Evolutionary conservation across 2,329 filamentous ascomycete genomes (phyloP).

Genomic region (Alternaria brassicae): DNA sequence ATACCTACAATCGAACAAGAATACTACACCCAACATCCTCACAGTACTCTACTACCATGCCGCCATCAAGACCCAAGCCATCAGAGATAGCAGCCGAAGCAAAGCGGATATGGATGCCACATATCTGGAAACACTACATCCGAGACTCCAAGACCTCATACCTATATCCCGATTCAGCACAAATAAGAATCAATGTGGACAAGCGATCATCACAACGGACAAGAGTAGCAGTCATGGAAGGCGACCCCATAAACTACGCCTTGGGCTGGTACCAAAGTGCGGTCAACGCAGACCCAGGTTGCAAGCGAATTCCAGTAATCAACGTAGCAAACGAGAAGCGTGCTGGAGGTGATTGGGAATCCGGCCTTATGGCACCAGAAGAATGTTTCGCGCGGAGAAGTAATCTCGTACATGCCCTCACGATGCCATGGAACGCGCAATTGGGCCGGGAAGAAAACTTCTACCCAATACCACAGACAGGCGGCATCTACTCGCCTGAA

Average conservation of each 20-base stretch:
- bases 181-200: constrained; percentile 55
- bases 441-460: constrained; percentile 55
- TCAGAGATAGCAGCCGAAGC: constrained; percentile 76
- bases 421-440: constrained; percentile 61
- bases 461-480: constrained; percentile 75
- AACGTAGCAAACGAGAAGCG: constrained; percentile 79
- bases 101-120: constrained; percentile 73
- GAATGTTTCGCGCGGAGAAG: constrained; percentile 78
- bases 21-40: constrained; percentile 9
- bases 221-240: constrained; percentile 55
- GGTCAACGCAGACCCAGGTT: constrained; percentile 35
- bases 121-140: constrained; percentile 65
- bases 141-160: constrained; percentile 65
- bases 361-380: constrained; percentile 67
- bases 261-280: constrained; percentile 62
- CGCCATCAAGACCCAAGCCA: constrained; percentile 66
- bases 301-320: constrained; percentile 66
- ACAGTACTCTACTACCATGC: constrained; percentile 53
- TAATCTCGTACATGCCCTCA: constrained; percentile 73
- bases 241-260: constrained; percentile 60
- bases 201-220: constrained; percentile 53
- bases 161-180: constrained; percentile 57
- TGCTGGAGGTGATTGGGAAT: constrained; percentile 82
- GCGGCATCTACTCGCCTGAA: constrained; percentile 72
- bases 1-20: constrained; percentile 14